Evolutionary conservation across 345 rosid species (phyloP).

Genomic region (Acer negundo): DNA sequence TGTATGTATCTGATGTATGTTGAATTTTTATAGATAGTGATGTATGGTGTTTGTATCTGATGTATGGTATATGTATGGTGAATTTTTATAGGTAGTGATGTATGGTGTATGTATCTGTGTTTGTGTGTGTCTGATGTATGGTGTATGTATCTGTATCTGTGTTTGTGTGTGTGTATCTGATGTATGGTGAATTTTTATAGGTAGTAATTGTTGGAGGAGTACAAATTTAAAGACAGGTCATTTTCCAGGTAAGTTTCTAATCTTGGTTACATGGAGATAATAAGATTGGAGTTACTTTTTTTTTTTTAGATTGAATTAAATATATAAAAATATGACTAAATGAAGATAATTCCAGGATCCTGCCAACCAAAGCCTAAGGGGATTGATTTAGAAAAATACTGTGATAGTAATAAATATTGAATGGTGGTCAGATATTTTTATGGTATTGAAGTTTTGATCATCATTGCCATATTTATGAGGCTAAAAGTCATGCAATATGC

Average conservation of each 20-base stretch:
- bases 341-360: not conserved
- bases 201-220: conserved; percentile 33
- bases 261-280: not conserved
- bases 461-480: not conserved
- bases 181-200: conserved; percentile 29
- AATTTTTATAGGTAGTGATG: too few relatives aligned
- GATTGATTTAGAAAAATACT: not conserved
- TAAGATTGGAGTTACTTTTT: not conserved
- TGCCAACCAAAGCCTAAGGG: not conserved
- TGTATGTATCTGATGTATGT: conserved; percentile 17
- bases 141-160: too few relatives aligned
- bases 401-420: not conserved
- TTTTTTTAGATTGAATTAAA: not conserved
- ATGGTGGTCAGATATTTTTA: not conserved
- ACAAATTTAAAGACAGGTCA: conserved; percentile 26
- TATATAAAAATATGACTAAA: not conserved
- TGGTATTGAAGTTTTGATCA: not conserved
- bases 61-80: too few relatives aligned
- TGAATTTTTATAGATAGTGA: conserved; percentile 29
- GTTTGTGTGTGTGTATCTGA: not conserved
- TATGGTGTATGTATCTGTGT: not conserved
- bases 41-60: not conserved
- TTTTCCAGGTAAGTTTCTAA: conserved; percentile 24
- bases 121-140: too few relatives aligned
- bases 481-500: not conserved